A percentile compares a stretch with the other conserved stretches of the same genome.
These are phyloP conservation scores for Entomortierella chlamydospora DNA, from an alignment of 192 early-diverging fungal genomes.

Conservation along the genomic window DNA sequence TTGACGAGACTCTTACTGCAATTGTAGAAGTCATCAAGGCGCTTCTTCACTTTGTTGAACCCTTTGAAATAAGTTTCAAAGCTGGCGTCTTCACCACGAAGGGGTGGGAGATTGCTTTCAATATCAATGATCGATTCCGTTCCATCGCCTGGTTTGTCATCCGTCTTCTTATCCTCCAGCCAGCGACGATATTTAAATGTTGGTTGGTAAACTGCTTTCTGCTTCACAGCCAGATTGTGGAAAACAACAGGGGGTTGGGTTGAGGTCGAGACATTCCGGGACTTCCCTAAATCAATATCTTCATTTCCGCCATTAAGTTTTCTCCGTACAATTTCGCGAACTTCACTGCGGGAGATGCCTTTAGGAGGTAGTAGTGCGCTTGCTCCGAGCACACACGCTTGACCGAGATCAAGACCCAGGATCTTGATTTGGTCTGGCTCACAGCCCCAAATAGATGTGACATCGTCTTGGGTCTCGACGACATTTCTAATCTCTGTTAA, in stretches of 20 bases:
- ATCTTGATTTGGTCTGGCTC: not conserved
- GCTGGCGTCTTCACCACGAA: not conserved
- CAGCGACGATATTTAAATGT: not conserved
- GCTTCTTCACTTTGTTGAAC: not conserved
- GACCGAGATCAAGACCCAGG: slow-evolving; percentile 6
- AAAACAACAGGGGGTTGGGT: not conserved
- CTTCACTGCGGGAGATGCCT: not conserved
- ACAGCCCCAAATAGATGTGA: not conserved
- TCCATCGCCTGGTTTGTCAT: not conserved
- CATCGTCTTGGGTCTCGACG: not conserved
- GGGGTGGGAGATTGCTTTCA: not conserved
- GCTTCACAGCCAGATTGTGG: slow-evolving; percentile 14
- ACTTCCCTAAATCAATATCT: not conserved
- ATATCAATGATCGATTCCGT: not conserved
- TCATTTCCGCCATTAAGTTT: not conserved
- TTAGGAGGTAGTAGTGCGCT: not conserved
- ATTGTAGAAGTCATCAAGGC: not conserved
- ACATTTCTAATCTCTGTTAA: slow-evolving; percentile 11
- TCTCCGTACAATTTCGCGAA: not conserved
- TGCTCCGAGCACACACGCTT: slow-evolving; percentile 9
- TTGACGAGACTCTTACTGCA: slow-evolving; percentile 2
- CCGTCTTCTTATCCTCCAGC: not conserved
- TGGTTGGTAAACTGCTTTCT: slow-evolving; percentile 7
- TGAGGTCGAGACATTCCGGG: not conserved
- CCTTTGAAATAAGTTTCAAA: not conserved